Evolutionary conservation across 352 stramenopile species (phyloP), one percentile per base, ranked within the genome.

Genomic region (Phytophthora capsici): DNA sequence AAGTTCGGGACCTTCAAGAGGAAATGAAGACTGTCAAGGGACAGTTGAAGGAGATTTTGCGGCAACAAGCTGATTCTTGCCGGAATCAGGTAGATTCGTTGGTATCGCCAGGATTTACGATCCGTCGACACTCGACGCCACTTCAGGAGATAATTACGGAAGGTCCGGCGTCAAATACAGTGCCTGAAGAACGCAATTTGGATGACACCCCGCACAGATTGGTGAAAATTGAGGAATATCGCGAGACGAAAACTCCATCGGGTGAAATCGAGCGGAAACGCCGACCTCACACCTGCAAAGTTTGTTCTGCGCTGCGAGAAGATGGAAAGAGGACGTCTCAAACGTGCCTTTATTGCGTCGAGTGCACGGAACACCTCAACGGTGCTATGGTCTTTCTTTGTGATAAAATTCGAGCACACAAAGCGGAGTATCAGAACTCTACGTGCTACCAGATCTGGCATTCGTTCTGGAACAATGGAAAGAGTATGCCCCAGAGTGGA

Each of bases 391-490:
- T 75, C 19, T 75, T 66, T 38, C 47, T 75, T 36, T 75, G 66
- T 38, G 46, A 71, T 37, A 68, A 60, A 46, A 61, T 68, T 14
- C 37, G 66, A 37, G 43, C 25, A 1, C 66, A 68, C 30, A 50
- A 54, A 7, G 22, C 16, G 6, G 43, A 52, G 22, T 75, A 71
- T 46, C 60, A 54, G 37, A 60, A 65, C 46, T 49, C 58, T 19
- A 75, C 54, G 38, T 75, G 66, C 61, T 68, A 53, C 37, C 66
- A 75, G 52, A 75, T 75, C 32, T 75, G 66, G 66, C 66, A 75
- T 43, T 23, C 64, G 20, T 44, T 71, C 7, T 75, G 66, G 66
- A 56, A 54, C 43, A 60, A 58, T 19, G 66, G 66, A 37, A 23
- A 49, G 41, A 36, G 55, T 22, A 70, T 65, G 25, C 54, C 62